Conservation (phyloP, 805 yeast species). For the Metschnikowia corniflorae region DNA sequence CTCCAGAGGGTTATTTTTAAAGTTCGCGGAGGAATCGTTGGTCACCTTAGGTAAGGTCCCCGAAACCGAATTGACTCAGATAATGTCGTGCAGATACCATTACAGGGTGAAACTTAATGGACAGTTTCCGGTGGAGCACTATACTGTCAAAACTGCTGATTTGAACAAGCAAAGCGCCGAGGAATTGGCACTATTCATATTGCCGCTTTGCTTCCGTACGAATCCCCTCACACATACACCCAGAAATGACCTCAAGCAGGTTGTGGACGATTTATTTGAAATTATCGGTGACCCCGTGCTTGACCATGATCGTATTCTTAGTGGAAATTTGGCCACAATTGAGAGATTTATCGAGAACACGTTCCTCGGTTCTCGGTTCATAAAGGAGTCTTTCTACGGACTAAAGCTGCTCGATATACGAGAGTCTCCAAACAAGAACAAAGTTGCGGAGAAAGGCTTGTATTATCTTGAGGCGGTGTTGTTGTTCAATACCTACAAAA, state of each 20-base stretch:
- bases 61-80: constrained; percentile 71
- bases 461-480: constrained; percentile 68
- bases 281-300: constrained; percentile 65
- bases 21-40: constrained; percentile 53
- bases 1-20: constrained; percentile 59
- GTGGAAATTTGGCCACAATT: constrained; percentile 44
- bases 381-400: constrained; percentile 55
- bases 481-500: constrained; percentile 62
- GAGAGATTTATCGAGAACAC: constrained; percentile 46
- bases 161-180: constrained; percentile 29
- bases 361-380: constrained; percentile 39
- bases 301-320: constrained; percentile 39
- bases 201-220: constrained; percentile 52
- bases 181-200: constrained; percentile 45
- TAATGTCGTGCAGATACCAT: constrained; percentile 76
- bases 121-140: constrained; percentile 67
- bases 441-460: constrained; percentile 49
- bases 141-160: constrained; percentile 26
- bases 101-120: constrained; percentile 55
- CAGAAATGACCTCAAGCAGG: constrained; percentile 66
- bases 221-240: constrained; percentile 59
- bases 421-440: constrained; percentile 21
- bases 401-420: constrained; percentile 28
- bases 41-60: constrained; percentile 43
- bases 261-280: constrained; percentile 68